phyloP scores from a whole-genome alignment of 805 yeast species.

The Monosporozyma aerobia region DNA sequence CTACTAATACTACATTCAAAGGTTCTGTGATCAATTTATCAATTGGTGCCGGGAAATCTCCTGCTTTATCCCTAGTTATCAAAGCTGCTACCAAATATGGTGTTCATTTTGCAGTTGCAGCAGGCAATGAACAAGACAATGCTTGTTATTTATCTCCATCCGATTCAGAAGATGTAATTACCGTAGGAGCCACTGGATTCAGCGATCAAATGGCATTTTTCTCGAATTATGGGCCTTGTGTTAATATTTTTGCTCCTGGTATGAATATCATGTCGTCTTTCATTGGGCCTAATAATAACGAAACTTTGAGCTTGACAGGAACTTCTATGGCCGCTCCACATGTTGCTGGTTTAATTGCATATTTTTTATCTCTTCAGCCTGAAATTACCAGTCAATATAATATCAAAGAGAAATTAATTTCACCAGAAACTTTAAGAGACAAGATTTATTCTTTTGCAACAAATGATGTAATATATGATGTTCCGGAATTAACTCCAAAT shows the following conservation, averaged over 20 bases:
- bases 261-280: conserved; percentile 75
- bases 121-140: conserved; percentile 87
- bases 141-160: conserved; percentile 92
- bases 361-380: conserved; percentile 80
- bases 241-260: conserved; percentile 95
- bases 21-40: conserved; percentile 89
- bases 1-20: conserved; percentile 40
- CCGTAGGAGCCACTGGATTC: conserved; percentile 90
- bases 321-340: conserved; percentile 99
- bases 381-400: conserved; percentile 55
- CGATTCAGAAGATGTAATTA: conserved; percentile 68
- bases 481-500: conserved; percentile 69
- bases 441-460: conserved; percentile 63
- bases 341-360: conserved; percentile 81
- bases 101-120: conserved; percentile 86
- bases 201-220: conserved; percentile 86
- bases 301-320: conserved; percentile 79
- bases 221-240: conserved; percentile 92
- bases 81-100: conserved; percentile 83
- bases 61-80: conserved; percentile 74
- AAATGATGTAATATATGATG: conserved; percentile 44
- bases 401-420: conserved; percentile 22
- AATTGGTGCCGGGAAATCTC: conserved; percentile 83
- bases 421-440: conserved; percentile 68
- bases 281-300: conserved; percentile 55